Evolutionary conservation across 495 filamentous ascomycete genomes (phyloP).

Genomic region (Cercophora samala): DNA sequence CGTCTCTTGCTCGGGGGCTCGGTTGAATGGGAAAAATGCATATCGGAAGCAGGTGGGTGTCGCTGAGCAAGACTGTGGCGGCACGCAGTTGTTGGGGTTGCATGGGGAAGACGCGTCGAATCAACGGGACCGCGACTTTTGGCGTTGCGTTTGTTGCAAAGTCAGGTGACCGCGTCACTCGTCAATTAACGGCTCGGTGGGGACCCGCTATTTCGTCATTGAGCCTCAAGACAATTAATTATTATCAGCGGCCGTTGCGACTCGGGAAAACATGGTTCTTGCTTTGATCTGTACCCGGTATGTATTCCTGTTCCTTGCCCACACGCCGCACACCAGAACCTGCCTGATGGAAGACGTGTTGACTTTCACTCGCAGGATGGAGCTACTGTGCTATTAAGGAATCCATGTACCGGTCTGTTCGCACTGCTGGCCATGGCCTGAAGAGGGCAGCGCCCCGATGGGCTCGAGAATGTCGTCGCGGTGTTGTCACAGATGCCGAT

Average conservation of each 20-base stretch:
- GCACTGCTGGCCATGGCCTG: constrained; percentile 21
- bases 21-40: constrained; percentile 54
- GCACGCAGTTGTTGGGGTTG: background rate
- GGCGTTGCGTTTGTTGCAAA: constrained; percentile 18
- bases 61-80: background rate
- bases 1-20: constrained; percentile 73
- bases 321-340: background rate
- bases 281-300: constrained; percentile 3
- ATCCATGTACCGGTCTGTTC: constrained; percentile 22
- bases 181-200: background rate
- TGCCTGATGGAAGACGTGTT: background rate
- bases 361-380: constrained; percentile 7
- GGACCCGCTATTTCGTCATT: constrained; percentile 9
- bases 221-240: background rate
- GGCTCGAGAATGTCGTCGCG: constrained; percentile 17
- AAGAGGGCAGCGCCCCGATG: constrained; percentile 18
- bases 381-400: constrained; percentile 6
- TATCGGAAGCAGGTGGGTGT: constrained; percentile 31
- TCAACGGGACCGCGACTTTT: constrained; percentile 32
- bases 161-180: constrained; percentile 31
- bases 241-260: background rate
- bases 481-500: constrained; percentile 26
- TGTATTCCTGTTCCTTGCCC: background rate
- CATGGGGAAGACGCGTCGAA: constrained; percentile 34
- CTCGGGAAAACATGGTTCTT: background rate